A percentile compares a stretch with the other conserved stretches of the same genome.
Conservation (phyloP, 192 early-diverging fungal genomes). For the Powellomyces hirtus region DNA sequence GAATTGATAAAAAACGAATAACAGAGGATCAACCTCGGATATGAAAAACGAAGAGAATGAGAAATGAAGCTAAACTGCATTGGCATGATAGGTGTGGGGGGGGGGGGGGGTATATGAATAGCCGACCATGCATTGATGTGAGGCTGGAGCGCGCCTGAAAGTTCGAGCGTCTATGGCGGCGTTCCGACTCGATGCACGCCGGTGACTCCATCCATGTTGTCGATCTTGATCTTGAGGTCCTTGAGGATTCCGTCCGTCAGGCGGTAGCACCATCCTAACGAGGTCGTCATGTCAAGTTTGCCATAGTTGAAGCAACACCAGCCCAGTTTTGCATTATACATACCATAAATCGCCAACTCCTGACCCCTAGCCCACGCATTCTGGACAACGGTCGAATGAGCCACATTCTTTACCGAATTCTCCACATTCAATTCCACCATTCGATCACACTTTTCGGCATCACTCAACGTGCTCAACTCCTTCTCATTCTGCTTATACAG, state of each 20-base stretch:
- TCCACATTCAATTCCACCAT: conserved; percentile 72
- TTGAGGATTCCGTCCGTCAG: conserved; percentile 30
- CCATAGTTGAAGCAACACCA: no score
- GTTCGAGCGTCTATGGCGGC: no score
- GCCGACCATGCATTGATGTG: no score
- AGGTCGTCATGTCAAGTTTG: background rate
- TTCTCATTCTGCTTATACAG: conserved; percentile 62
- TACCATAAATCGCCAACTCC: conserved; percentile 53
- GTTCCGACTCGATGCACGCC: conserved; percentile 1
- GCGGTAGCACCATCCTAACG: conserved; percentile 40
- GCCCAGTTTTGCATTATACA: no score
- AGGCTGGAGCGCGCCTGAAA: no score
- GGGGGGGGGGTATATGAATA: no score
- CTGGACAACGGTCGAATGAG: conserved; percentile 73
- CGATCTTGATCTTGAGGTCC: conserved; percentile 1
- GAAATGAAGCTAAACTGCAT: no score
- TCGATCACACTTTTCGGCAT: conserved; percentile 30
- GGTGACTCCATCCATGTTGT: background rate
- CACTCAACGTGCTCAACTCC: conserved; percentile 41
- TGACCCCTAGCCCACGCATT: conserved; percentile 77
- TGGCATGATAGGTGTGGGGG: no score
- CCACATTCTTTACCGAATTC: conserved; percentile 67
- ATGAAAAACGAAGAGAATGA: no score
- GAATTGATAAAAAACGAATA: background rate
- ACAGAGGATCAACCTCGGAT: no score